Evolutionary conservation across 495 filamentous ascomycete species (phyloP).

Genomic region (Echria macrotheca): DNA sequence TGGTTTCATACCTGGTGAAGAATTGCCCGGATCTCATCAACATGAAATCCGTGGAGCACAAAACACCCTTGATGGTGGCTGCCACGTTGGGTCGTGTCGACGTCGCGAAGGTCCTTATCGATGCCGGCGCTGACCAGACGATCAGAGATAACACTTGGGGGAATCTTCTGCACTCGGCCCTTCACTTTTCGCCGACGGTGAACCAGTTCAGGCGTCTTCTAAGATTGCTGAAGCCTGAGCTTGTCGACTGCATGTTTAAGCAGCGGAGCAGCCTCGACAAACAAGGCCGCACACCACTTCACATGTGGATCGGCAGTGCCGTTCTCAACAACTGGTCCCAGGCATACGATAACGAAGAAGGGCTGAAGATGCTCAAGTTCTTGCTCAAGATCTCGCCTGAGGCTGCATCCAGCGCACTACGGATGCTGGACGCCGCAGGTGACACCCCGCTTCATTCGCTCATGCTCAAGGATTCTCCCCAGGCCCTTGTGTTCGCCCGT

Average conservation of each 20-base stretch:
- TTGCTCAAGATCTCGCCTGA: constrained; percentile 49
- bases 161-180: constrained; percentile 56
- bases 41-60: constrained; percentile 45
- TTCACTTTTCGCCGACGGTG: constrained; percentile 28
- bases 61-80: constrained; percentile 59
- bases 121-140: constrained; percentile 60
- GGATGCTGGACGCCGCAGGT: constrained; percentile 59
- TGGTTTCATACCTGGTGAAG: constrained; percentile 58
- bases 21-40: constrained; percentile 54
- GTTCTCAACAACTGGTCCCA: constrained; percentile 1
- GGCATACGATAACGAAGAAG: constrained; percentile 1
- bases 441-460: constrained; percentile 59
- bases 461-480: constrained; percentile 32
- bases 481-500: constrained; percentile 34
- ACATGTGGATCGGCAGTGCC: constrained; percentile 27
- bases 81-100: constrained; percentile 45
- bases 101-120: constrained; percentile 54
- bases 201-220: constrained; percentile 40
- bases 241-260: constrained; percentile 34
- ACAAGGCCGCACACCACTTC: constrained; percentile 37
- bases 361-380: constrained; percentile 29
- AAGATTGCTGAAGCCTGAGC: constrained; percentile 45
- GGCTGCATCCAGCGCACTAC: constrained; percentile 40
- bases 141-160: constrained; percentile 45
- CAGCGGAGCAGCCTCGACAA: constrained; percentile 31